Conservation (phyloP, 176 grass and related monocot species). For the Raddia guianensis region DNA sequence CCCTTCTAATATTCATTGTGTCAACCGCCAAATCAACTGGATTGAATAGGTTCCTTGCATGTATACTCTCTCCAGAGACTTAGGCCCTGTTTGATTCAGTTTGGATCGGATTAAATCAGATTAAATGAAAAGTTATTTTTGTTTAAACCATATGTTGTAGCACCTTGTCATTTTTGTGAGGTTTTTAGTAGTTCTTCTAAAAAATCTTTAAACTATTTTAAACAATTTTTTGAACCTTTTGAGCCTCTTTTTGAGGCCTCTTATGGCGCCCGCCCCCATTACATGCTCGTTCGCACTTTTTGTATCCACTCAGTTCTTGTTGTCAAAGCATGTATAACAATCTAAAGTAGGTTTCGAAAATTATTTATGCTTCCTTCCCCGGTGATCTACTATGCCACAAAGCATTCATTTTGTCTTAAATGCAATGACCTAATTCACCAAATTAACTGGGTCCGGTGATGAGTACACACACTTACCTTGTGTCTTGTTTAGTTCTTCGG, state of each 20-base stretch:
- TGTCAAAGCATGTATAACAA: background rate
- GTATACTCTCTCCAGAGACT: background rate
- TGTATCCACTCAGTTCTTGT: background rate
- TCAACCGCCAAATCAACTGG: background rate
- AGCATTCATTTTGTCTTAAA: constrained; percentile 46
- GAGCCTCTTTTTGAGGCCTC: too few species aligned
- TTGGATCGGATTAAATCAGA: too few species aligned
- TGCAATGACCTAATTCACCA: constrained; percentile 32
- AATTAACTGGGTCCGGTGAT: constrained; percentile 30
- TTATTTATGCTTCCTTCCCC: constrained; percentile 3
- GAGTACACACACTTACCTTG: background rate
- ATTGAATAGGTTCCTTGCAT: constrained; percentile 10
- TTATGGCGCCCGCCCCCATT: background rate
- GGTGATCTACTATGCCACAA: constrained; percentile 9
- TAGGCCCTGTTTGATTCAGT: too few species aligned
- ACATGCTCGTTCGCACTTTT: background rate
- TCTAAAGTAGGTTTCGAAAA: background rate
- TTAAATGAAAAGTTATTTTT: too few species aligned
- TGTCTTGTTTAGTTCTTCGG: constrained; percentile 17
- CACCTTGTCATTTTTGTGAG: too few species aligned
- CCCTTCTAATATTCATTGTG: background rate
- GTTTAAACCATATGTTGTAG: too few species aligned
- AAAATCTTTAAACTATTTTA: too few species aligned
- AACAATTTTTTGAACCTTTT: too few species aligned
- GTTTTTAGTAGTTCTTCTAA: too few species aligned